Conservation (phyloP, 139 green algal genomes). For the Chlamydomonas sphaeroides region DNA sequence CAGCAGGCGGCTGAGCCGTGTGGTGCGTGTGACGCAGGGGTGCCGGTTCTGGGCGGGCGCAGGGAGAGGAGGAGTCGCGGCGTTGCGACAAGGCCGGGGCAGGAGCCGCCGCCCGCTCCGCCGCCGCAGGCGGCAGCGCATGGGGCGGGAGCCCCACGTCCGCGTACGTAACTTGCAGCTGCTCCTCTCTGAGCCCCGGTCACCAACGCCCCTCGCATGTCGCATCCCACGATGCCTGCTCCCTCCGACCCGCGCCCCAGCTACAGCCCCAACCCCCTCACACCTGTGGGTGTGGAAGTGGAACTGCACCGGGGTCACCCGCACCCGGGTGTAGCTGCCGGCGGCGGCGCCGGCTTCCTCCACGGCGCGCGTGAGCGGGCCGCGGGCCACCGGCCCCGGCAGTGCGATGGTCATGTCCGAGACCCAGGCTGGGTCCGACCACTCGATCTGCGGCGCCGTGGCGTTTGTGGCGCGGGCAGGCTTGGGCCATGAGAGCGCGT, state of each 20-base stretch:
- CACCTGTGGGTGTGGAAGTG: slow-evolving; percentile 42
- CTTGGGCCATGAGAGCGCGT: neutral
- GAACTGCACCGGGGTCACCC: slow-evolving; percentile 38
- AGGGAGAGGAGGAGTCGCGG: neutral
- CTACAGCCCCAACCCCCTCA: neutral
- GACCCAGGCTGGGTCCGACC: neutral
- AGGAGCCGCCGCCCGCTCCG: no score
- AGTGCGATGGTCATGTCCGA: neutral
- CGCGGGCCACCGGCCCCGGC: neutral
- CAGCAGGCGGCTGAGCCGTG: no score
- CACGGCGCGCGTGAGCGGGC: neutral
- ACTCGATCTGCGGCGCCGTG: neutral
- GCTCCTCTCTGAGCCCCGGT: no score
- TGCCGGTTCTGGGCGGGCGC: no score
- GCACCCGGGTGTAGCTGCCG: neutral
- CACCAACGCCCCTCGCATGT: no score
- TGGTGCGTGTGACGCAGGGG: no score
- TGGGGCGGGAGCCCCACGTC: no score
- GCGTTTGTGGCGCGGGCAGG: neutral
- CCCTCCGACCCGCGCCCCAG: neutral
- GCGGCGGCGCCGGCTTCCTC: neutral
- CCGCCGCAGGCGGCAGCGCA: no score
- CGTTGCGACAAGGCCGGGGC: neutral
- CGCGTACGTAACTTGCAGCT: no score
- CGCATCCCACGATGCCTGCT: no score